Conservation (phyloP, 1,139 yeast genomes). For the Taphrina pruni region DNA sequence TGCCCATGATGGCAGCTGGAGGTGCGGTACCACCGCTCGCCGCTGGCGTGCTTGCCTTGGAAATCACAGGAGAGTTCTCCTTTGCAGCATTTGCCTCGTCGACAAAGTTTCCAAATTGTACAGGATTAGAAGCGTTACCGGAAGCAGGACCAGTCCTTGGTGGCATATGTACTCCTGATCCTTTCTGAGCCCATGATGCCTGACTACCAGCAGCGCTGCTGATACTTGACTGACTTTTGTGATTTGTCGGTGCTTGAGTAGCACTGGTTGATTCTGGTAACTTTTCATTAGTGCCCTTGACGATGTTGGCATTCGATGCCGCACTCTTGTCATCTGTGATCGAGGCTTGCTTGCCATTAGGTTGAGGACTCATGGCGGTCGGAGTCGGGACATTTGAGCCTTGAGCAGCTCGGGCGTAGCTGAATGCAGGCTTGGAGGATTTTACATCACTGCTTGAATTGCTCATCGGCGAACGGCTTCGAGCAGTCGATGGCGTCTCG, state of each 20-base stretch:
- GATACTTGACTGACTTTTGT: slow-evolving; percentile 15
- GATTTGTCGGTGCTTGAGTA: background rate
- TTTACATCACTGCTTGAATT: slow-evolving; percentile 31
- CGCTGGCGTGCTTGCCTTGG: slow-evolving; percentile 16
- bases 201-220: slow-evolving; percentile 14
- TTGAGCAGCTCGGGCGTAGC: slow-evolving; percentile 39
- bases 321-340: slow-evolving; percentile 12
- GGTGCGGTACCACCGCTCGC: slow-evolving; percentile 38
- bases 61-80: slow-evolving; percentile 12
- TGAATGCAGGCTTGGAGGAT: slow-evolving; percentile 30
- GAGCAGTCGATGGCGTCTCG: slow-evolving; percentile 25
- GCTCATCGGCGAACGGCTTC: slow-evolving; percentile 35
- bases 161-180: slow-evolving; percentile 37
- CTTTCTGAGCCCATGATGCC: slow-evolving; percentile 21
- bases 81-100: slow-evolving; percentile 12
- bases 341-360: slow-evolving; percentile 19
- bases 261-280: background rate
- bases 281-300: background rate
- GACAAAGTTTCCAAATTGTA: slow-evolving; percentile 34
- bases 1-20: slow-evolving; percentile 18
- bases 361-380: slow-evolving; percentile 29
- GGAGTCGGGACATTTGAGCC: slow-evolving; percentile 24
- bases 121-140: slow-evolving; percentile 4
- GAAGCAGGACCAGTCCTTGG: slow-evolving; percentile 19
- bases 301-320: background rate